A percentile compares a stretch with the other conserved stretches of the same genome.
Evolutionary conservation across 2,329 filamentous ascomycete genomes (phyloP).

Genomic region (Cryphonectria japonica): DNA sequence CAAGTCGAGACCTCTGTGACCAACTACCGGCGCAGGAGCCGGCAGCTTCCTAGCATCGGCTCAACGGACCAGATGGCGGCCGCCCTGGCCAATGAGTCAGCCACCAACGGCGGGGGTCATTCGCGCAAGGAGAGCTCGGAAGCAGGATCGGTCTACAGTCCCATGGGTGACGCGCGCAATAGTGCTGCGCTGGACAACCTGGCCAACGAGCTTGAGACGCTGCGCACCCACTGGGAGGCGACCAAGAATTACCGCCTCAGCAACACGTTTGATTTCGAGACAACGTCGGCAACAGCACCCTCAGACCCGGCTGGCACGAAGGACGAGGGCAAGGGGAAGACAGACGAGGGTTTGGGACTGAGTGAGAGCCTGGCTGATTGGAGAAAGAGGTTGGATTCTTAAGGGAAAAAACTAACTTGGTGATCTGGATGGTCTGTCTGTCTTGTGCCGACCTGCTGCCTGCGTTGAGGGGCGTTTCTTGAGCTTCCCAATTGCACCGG

Average conservation of each 20-base stretch:
- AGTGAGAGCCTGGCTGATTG: conserved; percentile 78
- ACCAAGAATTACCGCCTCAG: conserved; percentile 94
- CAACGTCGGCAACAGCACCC: conserved; percentile 25
- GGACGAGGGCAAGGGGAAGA: conserved; percentile 37
- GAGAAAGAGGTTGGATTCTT: conserved; percentile 72
- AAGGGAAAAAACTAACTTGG: conserved; percentile 37
- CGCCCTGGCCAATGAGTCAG: conserved; percentile 38
- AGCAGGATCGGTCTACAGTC: conserved; percentile 64
- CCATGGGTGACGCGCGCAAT: conserved; percentile 58
- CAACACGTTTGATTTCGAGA: conserved; percentile 85
- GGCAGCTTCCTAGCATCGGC: conserved; percentile 58
- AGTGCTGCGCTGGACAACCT: conserved; percentile 82
- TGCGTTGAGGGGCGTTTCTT: not conserved
- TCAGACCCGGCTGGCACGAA: conserved; percentile 41
- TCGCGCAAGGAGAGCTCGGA: conserved; percentile 61
- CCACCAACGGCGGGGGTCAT: conserved; percentile 49
- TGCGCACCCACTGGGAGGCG: conserved; percentile 91
- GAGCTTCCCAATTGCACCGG: not conserved
- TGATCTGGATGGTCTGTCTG: conserved; percentile 37
- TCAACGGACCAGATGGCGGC: conserved; percentile 48
- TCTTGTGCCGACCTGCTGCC: not conserved
- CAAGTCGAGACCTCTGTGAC: conserved; percentile 94
- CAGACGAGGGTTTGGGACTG: conserved; percentile 50
- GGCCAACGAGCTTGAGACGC: conserved; percentile 86
- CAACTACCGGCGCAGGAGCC: conserved; percentile 83